Evolutionary conservation across 2,329 filamentous ascomycete genomes (phyloP).

Genomic region (Fusarium camptoceras): DNA sequence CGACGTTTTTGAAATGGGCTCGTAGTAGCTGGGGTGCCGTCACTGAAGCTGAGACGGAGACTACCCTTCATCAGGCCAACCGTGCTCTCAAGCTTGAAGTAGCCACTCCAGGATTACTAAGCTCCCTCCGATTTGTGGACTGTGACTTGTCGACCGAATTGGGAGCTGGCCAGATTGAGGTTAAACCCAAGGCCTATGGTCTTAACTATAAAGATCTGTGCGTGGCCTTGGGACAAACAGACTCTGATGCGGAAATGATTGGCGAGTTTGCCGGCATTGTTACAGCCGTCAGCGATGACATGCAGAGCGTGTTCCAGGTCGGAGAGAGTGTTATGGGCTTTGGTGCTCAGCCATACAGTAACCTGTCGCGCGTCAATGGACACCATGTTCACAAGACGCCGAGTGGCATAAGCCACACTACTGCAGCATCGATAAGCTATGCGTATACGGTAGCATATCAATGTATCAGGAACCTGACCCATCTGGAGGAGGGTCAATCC

Average conservation of each 20-base stretch:
- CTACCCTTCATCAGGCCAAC: neutral
- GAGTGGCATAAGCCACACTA: neutral
- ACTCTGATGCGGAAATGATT: neutral
- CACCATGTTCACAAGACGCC: slow-evolving; percentile 1
- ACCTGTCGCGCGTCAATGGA: slow-evolving; percentile 3
- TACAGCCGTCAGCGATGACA: neutral
- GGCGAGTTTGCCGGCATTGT: slow-evolving; percentile 4
- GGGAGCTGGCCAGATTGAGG: neutral
- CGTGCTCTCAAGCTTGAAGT: neutral
- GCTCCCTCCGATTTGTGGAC: slow-evolving; percentile 2
- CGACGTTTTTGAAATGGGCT: slow-evolving; percentile 8
- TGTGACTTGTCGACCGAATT: neutral
- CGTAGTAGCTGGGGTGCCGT: neutral
- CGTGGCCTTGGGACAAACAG: neutral
- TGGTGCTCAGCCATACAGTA: slow-evolving; percentile 10
- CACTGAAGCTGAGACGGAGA: neutral
- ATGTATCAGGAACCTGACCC: neutral
- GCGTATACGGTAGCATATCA: slow-evolving; percentile 3
- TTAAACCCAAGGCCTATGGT: neutral
- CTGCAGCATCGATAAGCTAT: neutral
- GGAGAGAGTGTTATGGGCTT: slow-evolving; percentile 16
- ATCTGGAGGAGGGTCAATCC: neutral
- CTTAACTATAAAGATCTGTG: slow-evolving; percentile 7
- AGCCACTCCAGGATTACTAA: neutral
- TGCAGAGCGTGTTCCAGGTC: neutral